Evolutionary conservation across 2,329 filamentous ascomycete genomes (phyloP), one percentile per base, ranked within the genome.

Genomic region (Thielaviopsis musarum): DNA sequence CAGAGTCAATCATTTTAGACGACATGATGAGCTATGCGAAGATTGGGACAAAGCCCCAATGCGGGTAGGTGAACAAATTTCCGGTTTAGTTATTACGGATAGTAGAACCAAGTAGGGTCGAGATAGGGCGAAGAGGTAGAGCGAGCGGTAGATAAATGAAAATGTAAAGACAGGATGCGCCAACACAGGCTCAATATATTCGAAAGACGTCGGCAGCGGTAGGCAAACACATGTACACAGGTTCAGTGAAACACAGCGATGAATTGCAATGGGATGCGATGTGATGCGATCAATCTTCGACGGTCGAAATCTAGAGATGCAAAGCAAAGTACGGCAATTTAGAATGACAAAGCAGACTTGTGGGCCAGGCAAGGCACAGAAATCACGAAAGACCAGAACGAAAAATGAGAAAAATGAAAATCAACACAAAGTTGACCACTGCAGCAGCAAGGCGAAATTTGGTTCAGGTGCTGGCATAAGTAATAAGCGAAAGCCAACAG

Each of bases 181-280:
- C 69, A 69, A 69, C 68, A 67, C 63, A 64, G 71, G 70, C 69
- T 67, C 71, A 71, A 65, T 66, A 64, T 64, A 68, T 68, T 68
- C 67, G 68, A 63, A 69, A 67, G 62, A 67, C 66, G 68, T 68
- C 65, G 66, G 66, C 66, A 60, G 66, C 66, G 63, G 65, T 67
- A 59, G 64, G 65, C 45, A 54, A 49, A 64, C 66, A 72, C 72
- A 74, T 74, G 71, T 73, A 74, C 67, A 68, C 68, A 55, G 49
- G 38, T 22, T 22, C 26, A 22, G 13, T 15, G 34, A 5, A 15
- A n/a, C 38, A 45, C 38, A n/a, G 17, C 38, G 17, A 45, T 45
- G 17, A 17, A 45, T 6, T 45, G 38, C 38, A 45, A 45, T 45
- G 17, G 10, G 34, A 41, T 41, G 34, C 34, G 38, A 45, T 45